Conservation (phyloP, 495 filamentous ascomycete species). For the Hyaloscypha finlandica region DNA sequence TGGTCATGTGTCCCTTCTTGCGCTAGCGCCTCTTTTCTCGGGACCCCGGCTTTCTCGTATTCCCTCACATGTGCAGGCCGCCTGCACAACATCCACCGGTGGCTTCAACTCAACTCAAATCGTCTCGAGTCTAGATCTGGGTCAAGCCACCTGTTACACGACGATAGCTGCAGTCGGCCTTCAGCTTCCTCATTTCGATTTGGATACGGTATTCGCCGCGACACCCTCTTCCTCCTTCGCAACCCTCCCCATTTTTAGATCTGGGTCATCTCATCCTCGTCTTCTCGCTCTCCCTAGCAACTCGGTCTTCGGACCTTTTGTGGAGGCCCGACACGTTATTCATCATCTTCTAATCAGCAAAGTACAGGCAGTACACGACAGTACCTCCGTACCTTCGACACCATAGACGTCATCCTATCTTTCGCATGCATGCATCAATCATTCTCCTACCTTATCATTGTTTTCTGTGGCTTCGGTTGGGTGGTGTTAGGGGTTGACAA, state of each 20-base stretch:
- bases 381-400: too few relatives aligned
- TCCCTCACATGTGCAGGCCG: slow-evolving; percentile 17
- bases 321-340: neutral
- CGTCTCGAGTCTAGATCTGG: neutral
- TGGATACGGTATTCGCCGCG: neutral
- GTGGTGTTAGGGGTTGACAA: too few relatives aligned
- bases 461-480: neutral
- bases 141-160: neutral
- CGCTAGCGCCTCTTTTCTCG: neutral
- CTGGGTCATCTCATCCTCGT: too few relatives aligned
- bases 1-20: slow-evolving; percentile 22
- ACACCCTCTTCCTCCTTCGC: neutral
- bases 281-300: too few relatives aligned
- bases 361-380: too few relatives aligned
- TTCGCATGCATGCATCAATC: too few relatives aligned
- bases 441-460: neutral
- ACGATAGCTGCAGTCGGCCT: neutral
- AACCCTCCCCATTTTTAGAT: too few relatives aligned
- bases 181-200: neutral
- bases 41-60: slow-evolving; percentile 16
- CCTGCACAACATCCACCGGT: neutral
- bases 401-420: too few relatives aligned
- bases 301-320: neutral
- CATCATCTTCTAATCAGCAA: too few relatives aligned
- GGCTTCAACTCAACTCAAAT: too few relatives aligned